Base-by-base conservation (phyloP, 192 early-diverging fungal species). In the Entomortierella beljakovae region DNA sequence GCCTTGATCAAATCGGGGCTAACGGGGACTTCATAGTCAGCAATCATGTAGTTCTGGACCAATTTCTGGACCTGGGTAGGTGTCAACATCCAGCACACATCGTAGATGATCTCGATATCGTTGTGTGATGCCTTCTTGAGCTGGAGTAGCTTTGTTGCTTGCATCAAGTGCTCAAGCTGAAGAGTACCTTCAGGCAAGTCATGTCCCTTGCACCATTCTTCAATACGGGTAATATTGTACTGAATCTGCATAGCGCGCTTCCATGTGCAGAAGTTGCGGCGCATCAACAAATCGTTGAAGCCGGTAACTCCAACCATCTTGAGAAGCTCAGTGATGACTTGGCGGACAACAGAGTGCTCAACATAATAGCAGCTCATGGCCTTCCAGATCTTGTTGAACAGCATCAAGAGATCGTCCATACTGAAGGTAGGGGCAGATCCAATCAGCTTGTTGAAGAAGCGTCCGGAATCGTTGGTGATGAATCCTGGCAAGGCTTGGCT, bases 141-240 rank as follows among this genome's bases (percentile, higher is more conserved):
- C 80, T 98, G 98, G 55, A 99, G 80, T 25, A 99, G 87, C 85
- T 99, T 99, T 40, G 96, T 96, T 15, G 97, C 95, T 84, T 99
- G 97, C 81, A 97, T 88, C 62, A 99, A 82, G 62, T 95, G 95
- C 73, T 99, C 96, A 2, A 97, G 82, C 73, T 99, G 96, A 62
- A 97, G 86, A 3, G 88, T 91, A 50, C 92, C 90, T 80, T 99
- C 98, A 37, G 93, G 86, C 33, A 98, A 93, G 46, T 91, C 92
- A 80, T 99, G 96, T 38, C 93, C 90, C 81, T 96, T 97, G 90
- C 97, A 99, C 98, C 98, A 99, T 80, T 99, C 98, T 82, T 98
- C 95, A 59, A 99, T 90, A 26, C 96, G 91, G 7, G 94, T 94
- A 42, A 99, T 91, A 71, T 99, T 99, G 86, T 98, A 99, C 85